Base-by-base conservation (phyloP, 2,329 filamentous ascomycete species). In the Colletotrichum sansevieriae region DNA sequence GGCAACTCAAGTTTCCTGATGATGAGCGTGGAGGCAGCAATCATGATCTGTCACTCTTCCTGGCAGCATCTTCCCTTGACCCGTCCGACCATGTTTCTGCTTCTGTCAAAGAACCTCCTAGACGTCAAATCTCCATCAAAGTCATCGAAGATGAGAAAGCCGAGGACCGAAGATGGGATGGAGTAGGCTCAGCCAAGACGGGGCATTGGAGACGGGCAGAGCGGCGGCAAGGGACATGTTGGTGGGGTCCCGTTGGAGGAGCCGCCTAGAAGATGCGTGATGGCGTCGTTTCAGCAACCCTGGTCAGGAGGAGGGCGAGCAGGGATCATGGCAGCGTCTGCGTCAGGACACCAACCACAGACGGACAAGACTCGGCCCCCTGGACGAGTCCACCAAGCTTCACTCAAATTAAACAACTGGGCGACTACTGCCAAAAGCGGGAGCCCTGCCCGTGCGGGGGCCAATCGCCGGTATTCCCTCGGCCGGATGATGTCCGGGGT, bases 401-500 rank as follows among this genome's bases (percentile, higher is more conserved):
- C 65, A 68, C 61, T 68, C 65, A 65, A 60, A 68, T 68, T 60
- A 65, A 68, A 68, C 65, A 58, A 33, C 25, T 63, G n/a, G 44
- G 52, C 60, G 52, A 54, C 60, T 33, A 60, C 55, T 59, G 54
- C 61, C 65, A 41, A 55, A 58, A 57, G 54, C 47, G 65, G 65
- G 54, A 54, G 54, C 47, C 65, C 46, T 41, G 65, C n/a, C 54
- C 55, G 39, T 13, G 39, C 35, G 29, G 22, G 29, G 54, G 25
- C 65, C 65, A 68, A 65, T 68, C 61, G 65, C 54, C 55, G 39
- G 46, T 15, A 35, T 68, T 60, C 61, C 60, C 61, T 60, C 39
- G 29, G 29, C 35, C 47, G 33, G 41, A 59, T 52, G 29, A 20
- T 58, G 46, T 35, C 33, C 22, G 51, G 52, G 43, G 33, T 55